Percentiles rank a stretch among this genome's conserved stretches.
These are phyloP conservation scores for Neurospora tetraspora DNA, from an alignment of 495 filamentous ascomycete genomes.

Conservation along the genomic window DNA sequence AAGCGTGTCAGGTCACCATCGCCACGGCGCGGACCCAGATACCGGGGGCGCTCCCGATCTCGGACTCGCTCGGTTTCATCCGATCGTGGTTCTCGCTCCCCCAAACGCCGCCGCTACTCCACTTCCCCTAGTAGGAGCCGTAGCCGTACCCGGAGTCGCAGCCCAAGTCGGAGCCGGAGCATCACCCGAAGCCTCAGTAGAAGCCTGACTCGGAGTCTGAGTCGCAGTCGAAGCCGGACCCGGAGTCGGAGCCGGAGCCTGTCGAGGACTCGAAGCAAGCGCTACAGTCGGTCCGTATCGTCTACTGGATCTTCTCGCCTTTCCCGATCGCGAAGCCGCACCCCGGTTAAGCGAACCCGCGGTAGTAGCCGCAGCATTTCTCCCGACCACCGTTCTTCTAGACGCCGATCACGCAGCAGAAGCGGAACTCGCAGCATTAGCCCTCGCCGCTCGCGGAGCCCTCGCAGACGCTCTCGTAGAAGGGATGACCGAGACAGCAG, in stretches of 20 bases:
- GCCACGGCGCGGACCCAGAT: slow-evolving; percentile 12
- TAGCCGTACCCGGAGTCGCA: slow-evolving; percentile 24
- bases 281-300: slow-evolving; percentile 37
- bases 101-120: slow-evolving; percentile 25
- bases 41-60: slow-evolving; percentile 11
- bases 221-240: slow-evolving; percentile 5
- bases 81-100: slow-evolving; percentile 15
- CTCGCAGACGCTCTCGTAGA: neutral
- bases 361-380: slow-evolving; percentile 34
- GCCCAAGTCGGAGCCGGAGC: slow-evolving; percentile 23
- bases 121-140: slow-evolving; percentile 31
- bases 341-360: slow-evolving; percentile 30
- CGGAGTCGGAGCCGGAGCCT: slow-evolving; percentile 7
- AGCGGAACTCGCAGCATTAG: slow-evolving; percentile 32
- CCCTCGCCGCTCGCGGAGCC: slow-evolving; percentile 10
- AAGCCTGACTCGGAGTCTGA: slow-evolving; percentile 6
- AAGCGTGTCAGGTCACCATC: slow-evolving; percentile 39
- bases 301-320: slow-evolving; percentile 21
- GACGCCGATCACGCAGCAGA: slow-evolving; percentile 29
- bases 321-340: slow-evolving; percentile 29
- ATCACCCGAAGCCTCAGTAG: slow-evolving; percentile 8
- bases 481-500: neutral
- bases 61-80: slow-evolving; percentile 20
- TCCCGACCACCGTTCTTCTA: slow-evolving; percentile 11
- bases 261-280: slow-evolving; percentile 9